Evolutionary conservation across 1,139 yeast genomes (phyloP).

Genomic region (Casaregolazyma suthepensis): DNA sequence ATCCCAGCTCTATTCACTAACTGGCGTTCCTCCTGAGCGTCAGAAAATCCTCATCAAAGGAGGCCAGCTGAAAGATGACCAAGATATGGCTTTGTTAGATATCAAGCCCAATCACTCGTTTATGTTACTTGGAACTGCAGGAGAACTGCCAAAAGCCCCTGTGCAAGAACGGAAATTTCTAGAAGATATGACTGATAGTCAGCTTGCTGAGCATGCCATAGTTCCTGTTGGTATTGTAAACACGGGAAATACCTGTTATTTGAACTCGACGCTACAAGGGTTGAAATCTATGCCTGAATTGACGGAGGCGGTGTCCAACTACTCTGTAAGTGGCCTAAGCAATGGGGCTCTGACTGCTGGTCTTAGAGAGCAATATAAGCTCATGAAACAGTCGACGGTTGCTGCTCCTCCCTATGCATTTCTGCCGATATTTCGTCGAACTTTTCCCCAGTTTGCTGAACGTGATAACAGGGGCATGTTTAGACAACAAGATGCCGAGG

Average conservation of each 20-base stretch:
- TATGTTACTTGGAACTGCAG: conserved; percentile 92
- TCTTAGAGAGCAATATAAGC: conserved; percentile 30
- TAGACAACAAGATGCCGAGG: conserved; percentile 98
- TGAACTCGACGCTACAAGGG: conserved; percentile 84
- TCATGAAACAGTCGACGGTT: conserved; percentile 29
- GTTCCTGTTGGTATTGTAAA: conserved; percentile 78
- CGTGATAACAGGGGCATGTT: conserved; percentile 57
- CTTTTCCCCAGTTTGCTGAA: conserved; percentile 88
- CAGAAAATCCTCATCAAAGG: conserved; percentile 89
- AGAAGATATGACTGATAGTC: conserved; percentile 59
- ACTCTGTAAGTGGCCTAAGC: conserved; percentile 13
- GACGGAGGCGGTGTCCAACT: conserved; percentile 27
- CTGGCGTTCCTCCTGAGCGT: conserved; percentile 78
- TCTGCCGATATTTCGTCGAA: conserved; percentile 39
- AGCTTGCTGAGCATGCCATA: conserved; percentile 31
- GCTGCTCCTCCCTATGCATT: conserved; percentile 51
- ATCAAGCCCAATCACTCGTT: conserved; percentile 63
- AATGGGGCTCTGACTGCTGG: conserved; percentile 22
- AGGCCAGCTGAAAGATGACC: conserved; percentile 75
- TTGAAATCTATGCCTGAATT: conserved; percentile 63
- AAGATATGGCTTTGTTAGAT: conserved; percentile 43
- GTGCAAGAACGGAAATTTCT: conserved; percentile 51
- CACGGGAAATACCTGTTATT: conserved; percentile 91
- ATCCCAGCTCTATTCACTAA: conserved; percentile 59
- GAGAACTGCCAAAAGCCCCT: conserved; percentile 58